Evolutionary conservation across 148 eudicot species (phyloP).

Genomic region (Chenopodium formosanum): DNA sequence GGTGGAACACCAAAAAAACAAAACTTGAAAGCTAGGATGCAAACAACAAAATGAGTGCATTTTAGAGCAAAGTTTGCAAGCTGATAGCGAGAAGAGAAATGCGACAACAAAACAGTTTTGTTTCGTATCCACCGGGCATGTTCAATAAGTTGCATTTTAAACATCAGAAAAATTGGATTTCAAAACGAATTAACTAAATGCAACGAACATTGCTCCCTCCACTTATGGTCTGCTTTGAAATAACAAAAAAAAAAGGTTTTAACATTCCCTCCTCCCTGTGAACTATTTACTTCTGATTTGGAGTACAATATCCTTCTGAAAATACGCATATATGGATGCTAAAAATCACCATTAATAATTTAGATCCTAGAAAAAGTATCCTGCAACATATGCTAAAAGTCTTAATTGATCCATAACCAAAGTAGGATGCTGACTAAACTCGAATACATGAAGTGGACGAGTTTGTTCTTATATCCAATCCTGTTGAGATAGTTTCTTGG

Average conservation of each 20-base stretch:
- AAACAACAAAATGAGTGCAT: not conserved
- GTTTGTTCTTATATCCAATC: too few relatives aligned
- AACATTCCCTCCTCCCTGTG: not conserved
- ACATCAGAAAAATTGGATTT: conserved; percentile 1
- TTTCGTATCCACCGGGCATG: conserved; percentile 87
- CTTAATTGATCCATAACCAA: too few relatives aligned
- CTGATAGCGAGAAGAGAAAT: conserved; percentile 86
- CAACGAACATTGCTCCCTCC: not conserved
- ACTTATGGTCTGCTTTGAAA: not conserved
- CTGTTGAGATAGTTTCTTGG: too few relatives aligned
- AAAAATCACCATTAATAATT: too few relatives aligned
- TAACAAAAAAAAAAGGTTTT: not conserved
- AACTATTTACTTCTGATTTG: too few relatives aligned
- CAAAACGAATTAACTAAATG: not conserved
- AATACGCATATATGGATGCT: not conserved
- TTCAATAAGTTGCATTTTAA: conserved; percentile 62
- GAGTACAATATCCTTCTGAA: not conserved
- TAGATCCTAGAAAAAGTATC: not conserved
- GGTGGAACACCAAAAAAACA: too few relatives aligned
- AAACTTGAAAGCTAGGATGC: too few relatives aligned
- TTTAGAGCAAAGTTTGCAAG: not conserved
- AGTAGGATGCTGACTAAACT: too few relatives aligned
- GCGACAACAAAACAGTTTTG: conserved; percentile 69
- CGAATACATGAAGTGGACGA: too few relatives aligned
- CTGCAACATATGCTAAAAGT: not conserved